A percentile compares a stretch with the other conserved stretches of the same genome.
phyloP scores from a whole-genome alignment of 805 yeast species.

The Candida ponderosae region DNA sequence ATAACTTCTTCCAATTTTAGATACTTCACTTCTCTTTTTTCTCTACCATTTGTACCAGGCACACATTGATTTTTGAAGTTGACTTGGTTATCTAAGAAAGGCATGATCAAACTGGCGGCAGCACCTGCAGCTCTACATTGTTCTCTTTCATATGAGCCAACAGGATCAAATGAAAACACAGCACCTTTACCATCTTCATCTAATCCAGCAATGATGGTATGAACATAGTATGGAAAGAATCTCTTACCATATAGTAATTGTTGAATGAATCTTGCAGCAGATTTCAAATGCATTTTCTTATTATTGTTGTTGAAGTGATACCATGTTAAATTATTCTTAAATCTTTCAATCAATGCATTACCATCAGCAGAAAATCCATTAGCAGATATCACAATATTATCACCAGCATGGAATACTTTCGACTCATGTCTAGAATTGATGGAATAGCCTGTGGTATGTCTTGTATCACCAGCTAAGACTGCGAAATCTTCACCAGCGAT shows the following conservation, averaged over 20 bases:
- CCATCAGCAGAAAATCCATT: constrained; percentile 98
- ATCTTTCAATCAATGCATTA: constrained; percentile 69
- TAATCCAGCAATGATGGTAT: constrained; percentile 89
- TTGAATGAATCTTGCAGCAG: constrained; percentile 89
- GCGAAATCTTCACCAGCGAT: constrained; percentile 98
- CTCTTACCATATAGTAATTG: constrained; percentile 87
- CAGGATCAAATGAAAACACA: constrained; percentile 94
- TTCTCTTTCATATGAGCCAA: constrained; percentile 95
- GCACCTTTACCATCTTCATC: constrained; percentile 87
- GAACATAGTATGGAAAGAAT: constrained; percentile 94
- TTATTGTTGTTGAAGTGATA: constrained; percentile 81
- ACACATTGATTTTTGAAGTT: constrained; percentile 88
- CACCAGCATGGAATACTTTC: constrained; percentile 84
- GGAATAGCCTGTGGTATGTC: constrained; percentile 89
- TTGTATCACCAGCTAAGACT: constrained; percentile 96
- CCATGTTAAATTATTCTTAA: constrained; percentile 68
- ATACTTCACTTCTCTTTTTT: constrained; percentile 52
- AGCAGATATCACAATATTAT: constrained; percentile 78
- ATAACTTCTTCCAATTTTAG: constrained; percentile 79
- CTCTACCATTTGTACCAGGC: constrained; percentile 66
- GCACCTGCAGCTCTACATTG: constrained; percentile 98
- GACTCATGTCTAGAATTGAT: constrained; percentile 92
- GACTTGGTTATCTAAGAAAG: constrained; percentile 95
- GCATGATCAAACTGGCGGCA: constrained; percentile 93
- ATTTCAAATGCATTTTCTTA: constrained; percentile 54